Evolutionary conservation across 2,329 filamentous ascomycete species (phyloP).

Genomic region (Botryotinia globosa): DNA sequence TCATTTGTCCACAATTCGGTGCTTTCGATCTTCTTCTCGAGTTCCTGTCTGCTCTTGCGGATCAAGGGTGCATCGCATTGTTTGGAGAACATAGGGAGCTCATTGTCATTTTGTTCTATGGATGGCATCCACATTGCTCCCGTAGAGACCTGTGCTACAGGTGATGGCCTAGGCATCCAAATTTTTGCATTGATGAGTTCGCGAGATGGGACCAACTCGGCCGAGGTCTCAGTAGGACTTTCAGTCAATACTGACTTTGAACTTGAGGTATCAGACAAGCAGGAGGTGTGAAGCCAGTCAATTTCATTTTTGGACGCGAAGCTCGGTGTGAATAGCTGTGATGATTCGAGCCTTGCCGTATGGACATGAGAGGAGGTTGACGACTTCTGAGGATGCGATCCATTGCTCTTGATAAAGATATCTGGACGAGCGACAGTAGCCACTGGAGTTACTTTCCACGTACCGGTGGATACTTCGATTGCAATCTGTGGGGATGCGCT

Average conservation of each 20-base stretch:
- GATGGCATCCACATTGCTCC: constrained; percentile 26
- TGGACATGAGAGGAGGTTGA: not conserved
- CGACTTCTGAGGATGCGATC: not conserved
- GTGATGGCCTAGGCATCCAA: constrained; percentile 18
- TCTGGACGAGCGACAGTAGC: not conserved
- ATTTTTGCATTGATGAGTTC: not conserved
- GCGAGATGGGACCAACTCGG: not conserved
- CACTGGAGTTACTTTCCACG: not conserved
- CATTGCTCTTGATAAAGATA: constrained; percentile 3
- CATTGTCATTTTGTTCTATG: not conserved
- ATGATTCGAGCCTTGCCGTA: constrained; percentile 3
- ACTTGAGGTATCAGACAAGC: not conserved
- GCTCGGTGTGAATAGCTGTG: not conserved
- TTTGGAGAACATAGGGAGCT: constrained; percentile 23
- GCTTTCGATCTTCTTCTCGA: constrained; percentile 24
- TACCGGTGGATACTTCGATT: not conserved
- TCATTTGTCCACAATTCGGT: constrained; percentile 28
- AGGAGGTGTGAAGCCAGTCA: constrained; percentile 17
- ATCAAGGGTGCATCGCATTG: constrained; percentile 26
- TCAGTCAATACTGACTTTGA: not conserved
- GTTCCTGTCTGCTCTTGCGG: constrained; percentile 26
- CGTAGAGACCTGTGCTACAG: not conserved
- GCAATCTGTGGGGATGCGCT: not conserved
- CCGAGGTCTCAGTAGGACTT: not conserved
- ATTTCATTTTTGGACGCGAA: not conserved